Percentiles rank a stretch among this genome's conserved stretches.
Evolutionary conservation across 2,329 filamentous ascomycete genomes (phyloP).

Genomic region (Calonectria henricotiae): DNA sequence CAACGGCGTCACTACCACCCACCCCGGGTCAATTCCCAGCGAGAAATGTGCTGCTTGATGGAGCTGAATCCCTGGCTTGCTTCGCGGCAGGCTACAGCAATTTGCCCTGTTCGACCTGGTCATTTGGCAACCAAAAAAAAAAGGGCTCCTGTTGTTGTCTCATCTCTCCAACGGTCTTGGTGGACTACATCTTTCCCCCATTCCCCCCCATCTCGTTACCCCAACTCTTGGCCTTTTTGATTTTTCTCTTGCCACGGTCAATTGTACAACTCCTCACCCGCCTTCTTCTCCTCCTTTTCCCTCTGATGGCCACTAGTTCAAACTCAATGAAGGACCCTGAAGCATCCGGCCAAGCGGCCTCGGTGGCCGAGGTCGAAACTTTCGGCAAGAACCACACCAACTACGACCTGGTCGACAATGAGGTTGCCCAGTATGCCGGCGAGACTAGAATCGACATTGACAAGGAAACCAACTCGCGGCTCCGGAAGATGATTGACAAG

Average conservation of each 20-base stretch:
- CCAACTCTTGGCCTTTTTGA: conserved; percentile 9
- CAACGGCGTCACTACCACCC: not conserved
- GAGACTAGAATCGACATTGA: conserved; percentile 71
- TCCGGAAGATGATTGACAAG: conserved; percentile 78
- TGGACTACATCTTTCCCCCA: conserved; percentile 19
- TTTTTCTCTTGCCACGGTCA: not conserved
- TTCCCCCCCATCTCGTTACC: conserved; percentile 15
- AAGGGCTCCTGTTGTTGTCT: not conserved
- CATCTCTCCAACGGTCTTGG: conserved; percentile 18
- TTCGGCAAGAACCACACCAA: conserved; percentile 62
- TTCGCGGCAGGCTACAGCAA: not conserved
- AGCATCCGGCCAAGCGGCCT: conserved; percentile 11
- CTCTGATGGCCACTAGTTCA: not conserved
- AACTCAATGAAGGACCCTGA: conserved; percentile 25
- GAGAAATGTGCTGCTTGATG: not conserved
- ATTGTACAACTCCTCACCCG: too few species aligned
- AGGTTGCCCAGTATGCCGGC: conserved; percentile 77
- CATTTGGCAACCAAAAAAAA: not conserved
- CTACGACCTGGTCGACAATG: conserved; percentile 72
- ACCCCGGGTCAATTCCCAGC: conserved; percentile 9
- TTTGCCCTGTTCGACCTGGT: not conserved
- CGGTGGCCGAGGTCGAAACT: conserved; percentile 57
- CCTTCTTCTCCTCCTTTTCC: not conserved
- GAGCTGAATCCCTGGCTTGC: not conserved
- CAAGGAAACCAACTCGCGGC: conserved; percentile 72